These are phyloP conservation scores for Eleusine coracana DNA, from an alignment of 176 grass and related monocot genomes.

Conservation along the genomic window DNA sequence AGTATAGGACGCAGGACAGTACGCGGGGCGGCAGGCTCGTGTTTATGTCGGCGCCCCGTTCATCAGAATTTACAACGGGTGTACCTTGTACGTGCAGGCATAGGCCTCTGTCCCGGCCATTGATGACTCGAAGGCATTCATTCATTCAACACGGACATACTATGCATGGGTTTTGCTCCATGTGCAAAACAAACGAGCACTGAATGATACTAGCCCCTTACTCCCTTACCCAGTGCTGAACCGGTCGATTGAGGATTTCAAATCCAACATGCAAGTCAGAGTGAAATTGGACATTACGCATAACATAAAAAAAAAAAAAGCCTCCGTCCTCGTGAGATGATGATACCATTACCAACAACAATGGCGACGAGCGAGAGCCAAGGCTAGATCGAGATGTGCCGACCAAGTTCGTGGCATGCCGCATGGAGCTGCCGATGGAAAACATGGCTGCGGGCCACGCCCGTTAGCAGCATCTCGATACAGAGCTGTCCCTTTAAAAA, in stretches of 20 bases:
- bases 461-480: no score
- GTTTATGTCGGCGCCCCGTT: background rate
- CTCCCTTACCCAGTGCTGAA: no score
- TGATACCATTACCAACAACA: background rate
- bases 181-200: no score
- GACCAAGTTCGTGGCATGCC: background rate
- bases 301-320: no score
- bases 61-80: background rate
- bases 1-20: no score
- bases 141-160: background rate
- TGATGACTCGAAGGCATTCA: background rate
- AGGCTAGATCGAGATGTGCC: slow-evolving; percentile 19
- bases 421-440: background rate
- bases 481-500: no score
- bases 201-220: no score
- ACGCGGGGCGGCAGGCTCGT: background rate
- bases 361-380: background rate
- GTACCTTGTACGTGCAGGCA: background rate
- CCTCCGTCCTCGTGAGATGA: background rate
- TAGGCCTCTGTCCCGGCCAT: background rate
- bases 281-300: no score
- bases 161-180: no score
- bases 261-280: no score
- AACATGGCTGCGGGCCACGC: no score
- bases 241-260: no score